Base-by-base conservation (phyloP, 345 rosid species). In the Erucastrum elatum region DNA sequence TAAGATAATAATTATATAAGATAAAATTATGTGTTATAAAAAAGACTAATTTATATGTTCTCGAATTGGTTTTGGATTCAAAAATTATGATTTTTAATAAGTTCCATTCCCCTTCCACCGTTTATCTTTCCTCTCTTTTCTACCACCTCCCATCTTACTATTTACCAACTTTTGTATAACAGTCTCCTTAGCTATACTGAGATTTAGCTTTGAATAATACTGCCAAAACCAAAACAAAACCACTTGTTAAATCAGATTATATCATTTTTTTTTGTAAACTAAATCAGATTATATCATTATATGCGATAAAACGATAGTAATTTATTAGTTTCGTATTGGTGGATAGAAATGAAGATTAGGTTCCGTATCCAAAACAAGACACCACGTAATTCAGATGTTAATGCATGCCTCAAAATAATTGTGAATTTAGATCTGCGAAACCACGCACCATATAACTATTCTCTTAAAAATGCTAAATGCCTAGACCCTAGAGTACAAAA, bases 331-430 rank as follows among this genome's bases (percentile, higher is more conserved):
- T 49, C 7, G 58, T 51, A 51, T 64, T 17, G 69, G 30, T 35
- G 17, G 31, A 12, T 51, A n/a, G 58, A 51, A 64, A 46, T 27
- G 33, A 56, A 33, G 21, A 56, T 3, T 35, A 56, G 2, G 35
- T 59, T 26, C n/a, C 55, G 34, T 35, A 25, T 34, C 34, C 8
- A 35, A 58, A 71, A 17, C 2, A 31, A 17, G 11, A 17, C 66
- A 72, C 27, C 12, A 30, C 8, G 63, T 7, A 10, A 21, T 33
- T 8, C 5, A 74, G 35, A 16, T 49, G 64, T 37, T 53, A 65
- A 8, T 29, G 70, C 53, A 51, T 64, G 26, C 70, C 49, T 64
- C 49, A 49, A 74, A 60, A 51, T 53, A 37, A 66, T 56, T 49
- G 25, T 67, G 2, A 4, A 21, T 66, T 26, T 11, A 6, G 35